A percentile compares a stretch with the other conserved stretches of the same genome.
Conservation (phyloP, 2,329 filamentous ascomycete species). For the Exophiala sp. region DNA sequence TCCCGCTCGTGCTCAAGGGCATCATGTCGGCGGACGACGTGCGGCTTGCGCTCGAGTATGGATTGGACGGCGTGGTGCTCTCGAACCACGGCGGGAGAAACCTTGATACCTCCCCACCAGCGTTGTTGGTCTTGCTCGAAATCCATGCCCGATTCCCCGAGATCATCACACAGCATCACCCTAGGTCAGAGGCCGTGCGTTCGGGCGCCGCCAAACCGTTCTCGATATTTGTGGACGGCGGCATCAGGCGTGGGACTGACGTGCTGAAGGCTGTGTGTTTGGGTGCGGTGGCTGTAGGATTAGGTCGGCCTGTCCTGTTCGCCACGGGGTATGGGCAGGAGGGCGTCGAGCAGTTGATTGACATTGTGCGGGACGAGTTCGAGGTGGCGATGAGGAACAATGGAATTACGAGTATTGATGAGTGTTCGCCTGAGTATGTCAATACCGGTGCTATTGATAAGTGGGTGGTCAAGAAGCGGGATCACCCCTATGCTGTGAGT, state of each 20-base stretch:
- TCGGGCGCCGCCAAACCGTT: conserved; percentile 30
- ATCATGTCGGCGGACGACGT: conserved; percentile 58
- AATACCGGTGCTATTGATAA: conserved; percentile 51
- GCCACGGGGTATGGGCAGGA: conserved; percentile 54
- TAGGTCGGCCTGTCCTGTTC: conserved; percentile 54
- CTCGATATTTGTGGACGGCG: conserved; percentile 44
- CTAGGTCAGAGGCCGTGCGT: conserved; percentile 16
- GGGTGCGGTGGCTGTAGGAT: conserved; percentile 53
- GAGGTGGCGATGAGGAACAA: conserved; percentile 48
- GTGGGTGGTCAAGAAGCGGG: conserved; percentile 41
- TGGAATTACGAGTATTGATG: conserved; percentile 44
- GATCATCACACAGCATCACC: conserved; percentile 43
- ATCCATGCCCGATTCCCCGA: conserved; percentile 51
- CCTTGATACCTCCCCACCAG: conserved; percentile 50
- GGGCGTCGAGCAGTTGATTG: conserved; percentile 53
- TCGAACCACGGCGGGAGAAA: conserved; percentile 61
- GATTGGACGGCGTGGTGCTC: conserved; percentile 54
- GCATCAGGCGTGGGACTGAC: conserved; percentile 53
- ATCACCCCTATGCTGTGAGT: conserved; percentile 42
- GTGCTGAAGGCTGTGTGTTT: conserved; percentile 54
- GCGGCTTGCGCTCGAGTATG: conserved; percentile 48
- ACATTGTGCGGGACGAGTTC: conserved; percentile 49
- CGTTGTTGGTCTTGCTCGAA: conserved; percentile 52
- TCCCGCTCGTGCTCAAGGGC: conserved; percentile 57
- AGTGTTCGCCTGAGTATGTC: conserved; percentile 44